Evolutionary conservation across 2,329 filamentous ascomycete species (phyloP), one percentile per base, ranked within the genome.

Genomic region (Seiridium unicorne): DNA sequence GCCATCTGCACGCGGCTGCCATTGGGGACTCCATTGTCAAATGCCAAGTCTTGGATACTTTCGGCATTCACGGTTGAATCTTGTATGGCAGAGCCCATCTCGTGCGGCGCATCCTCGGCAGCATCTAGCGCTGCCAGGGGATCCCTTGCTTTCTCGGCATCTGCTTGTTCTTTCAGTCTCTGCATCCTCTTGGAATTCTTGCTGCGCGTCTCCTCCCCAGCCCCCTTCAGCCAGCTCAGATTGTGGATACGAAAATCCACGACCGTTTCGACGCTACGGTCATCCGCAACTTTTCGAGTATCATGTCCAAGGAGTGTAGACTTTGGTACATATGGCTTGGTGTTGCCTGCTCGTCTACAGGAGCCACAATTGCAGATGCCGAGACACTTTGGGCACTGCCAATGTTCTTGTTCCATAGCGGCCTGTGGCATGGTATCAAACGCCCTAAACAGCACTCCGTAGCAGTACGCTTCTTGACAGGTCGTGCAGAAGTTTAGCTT

Each of bases 181-280:
- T 83, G 81, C 81, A 87, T 86, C 11, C 84, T 78, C 60, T 79
- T 82, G 66, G 81, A 84, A 63, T 84, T 78, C 53, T 82, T 81
- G 66, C 80, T 85, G 32, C 84, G 81, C 60, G 81, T 80, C 61
- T 85, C 83, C 60, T 87, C 84, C 11, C 84, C 84, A 13, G 77
- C 75, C 9, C 79, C 83, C 69, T 85, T 85, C 53, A 98, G 78
- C 92, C 93, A 97, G 47, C 84, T 85, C 34, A 96, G 79, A 72
- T 99, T 99, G 57, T 96, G 94, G 46, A 91, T 82, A 34, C 91
- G 88, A 74, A 97, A 97, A 71, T 98, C 93, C 7, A 98, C 92
- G 31, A 98, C 82, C 32, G 88, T 89, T 73, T 98, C 94, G 5
- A 97, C 87, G 69, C 93, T 97, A 62, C 95, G 88, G 56, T 91